Base-by-base conservation (phyloP, 768 basidiomycete genomes). In the Termitomyces heimii region DNA sequence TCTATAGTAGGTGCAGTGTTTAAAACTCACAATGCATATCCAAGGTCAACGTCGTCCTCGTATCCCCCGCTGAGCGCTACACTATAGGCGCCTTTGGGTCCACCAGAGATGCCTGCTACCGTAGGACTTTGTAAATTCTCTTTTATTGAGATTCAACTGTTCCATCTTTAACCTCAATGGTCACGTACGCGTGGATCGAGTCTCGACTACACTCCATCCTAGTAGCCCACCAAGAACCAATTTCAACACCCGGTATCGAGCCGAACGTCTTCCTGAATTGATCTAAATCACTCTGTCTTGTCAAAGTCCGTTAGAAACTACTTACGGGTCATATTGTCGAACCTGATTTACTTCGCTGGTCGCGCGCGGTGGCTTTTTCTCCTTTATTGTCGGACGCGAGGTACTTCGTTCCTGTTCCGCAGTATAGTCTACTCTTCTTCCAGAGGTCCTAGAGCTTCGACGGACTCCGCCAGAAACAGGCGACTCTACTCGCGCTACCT, bases 31-130 rank as follows among this genome's bases (percentile, higher is more conserved):
- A 93, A 93, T 13, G 79, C 88, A 60, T 92, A 86, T 54, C 91
- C 91, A 16, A 84, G 68, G 60, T 94, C 91, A 18, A 93, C 80
- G 62, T 93, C 92, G 54, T 93, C 92, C 32, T 89, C 87, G 56
- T 94, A 94, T 2, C 91, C 94, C 12, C 94, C 94, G 40, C 90
- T 93, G 3, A 96, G 80, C 2, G 89, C 93, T 14, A 97, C 81
- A 43, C 90, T 93, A 62, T 88, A 90, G 2, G 91, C 89, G 2
- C 94, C 94, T 5, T 85, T 59, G 0, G 72, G 72, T 3, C 86
- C 70, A 31, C 80, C 81, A 9, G 85, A 76, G 44, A 97, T 95
- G 0, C 94, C 94, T 35, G 82, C 88, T 6, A 96, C 93, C 76
- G 82, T 84, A 0, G 93, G 92, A 2, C 90, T 94, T 39, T 26